Conservation (phyloP, 2,329 filamentous ascomycete genomes). For the Bisporella sp. region DNA sequence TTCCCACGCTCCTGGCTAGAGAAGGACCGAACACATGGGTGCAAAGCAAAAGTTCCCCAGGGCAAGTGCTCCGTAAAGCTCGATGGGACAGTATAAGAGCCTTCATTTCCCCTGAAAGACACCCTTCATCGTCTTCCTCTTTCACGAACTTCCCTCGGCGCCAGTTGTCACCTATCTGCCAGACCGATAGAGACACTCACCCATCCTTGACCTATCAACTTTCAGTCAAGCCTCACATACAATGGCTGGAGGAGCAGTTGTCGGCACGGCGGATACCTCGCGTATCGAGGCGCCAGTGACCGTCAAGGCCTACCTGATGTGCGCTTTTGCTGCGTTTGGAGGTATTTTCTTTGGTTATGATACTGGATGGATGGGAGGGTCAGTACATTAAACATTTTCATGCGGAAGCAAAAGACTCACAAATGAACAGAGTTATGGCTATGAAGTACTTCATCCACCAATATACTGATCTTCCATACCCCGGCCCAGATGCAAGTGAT, state of each 20-base stretch:
- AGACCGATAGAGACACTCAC: not conserved
- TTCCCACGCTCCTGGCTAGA: not conserved
- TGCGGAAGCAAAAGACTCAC: too few species aligned
- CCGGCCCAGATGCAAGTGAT: slow-evolving; percentile 3
- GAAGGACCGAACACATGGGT: not conserved
- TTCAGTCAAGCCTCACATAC: not conserved
- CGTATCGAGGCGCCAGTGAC: slow-evolving; percentile 63
- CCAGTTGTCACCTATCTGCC: not conserved
- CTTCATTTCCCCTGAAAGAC: not conserved
- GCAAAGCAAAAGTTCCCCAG: not conserved
- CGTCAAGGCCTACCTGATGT: slow-evolving; percentile 61
- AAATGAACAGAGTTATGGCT: slow-evolving; percentile 30
- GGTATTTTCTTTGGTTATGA: slow-evolving; percentile 58
- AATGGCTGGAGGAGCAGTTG: slow-evolving; percentile 2
- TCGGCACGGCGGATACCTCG: slow-evolving; percentile 50
- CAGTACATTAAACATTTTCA: not conserved
- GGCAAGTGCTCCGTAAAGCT: not conserved
- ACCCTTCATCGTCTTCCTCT: not conserved
- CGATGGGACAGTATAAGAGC: not conserved
- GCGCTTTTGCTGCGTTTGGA: slow-evolving; percentile 63
- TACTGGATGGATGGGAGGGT: slow-evolving; percentile 61
- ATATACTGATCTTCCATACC: slow-evolving; percentile 4
- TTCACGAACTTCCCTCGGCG: not conserved
- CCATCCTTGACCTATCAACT: not conserved
- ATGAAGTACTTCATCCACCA: slow-evolving; percentile 37